Evolutionary conservation across 2,329 filamentous ascomycete species (phyloP).

Genomic region (Alternaria hordeiaustralica): DNA sequence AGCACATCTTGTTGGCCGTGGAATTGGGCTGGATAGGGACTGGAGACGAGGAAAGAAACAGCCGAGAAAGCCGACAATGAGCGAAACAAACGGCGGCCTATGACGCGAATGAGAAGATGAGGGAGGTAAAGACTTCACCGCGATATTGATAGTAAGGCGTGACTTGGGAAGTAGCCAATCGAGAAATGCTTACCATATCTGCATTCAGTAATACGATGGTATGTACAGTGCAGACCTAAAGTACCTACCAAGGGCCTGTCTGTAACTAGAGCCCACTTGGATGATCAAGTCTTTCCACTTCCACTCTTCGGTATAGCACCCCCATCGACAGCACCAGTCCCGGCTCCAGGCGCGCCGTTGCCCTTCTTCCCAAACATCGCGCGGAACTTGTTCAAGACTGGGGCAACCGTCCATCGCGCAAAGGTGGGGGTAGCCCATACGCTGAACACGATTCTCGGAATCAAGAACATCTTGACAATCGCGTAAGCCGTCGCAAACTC

Average conservation of each 20-base stretch:
- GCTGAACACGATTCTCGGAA: conserved; percentile 76
- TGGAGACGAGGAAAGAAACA: neutral
- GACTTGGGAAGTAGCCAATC: neutral
- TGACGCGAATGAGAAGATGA: neutral
- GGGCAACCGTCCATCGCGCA: conserved; percentile 57
- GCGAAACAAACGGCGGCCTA: conserved; percentile 2
- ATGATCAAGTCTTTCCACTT: conserved; percentile 11
- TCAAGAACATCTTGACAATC: conserved; percentile 84
- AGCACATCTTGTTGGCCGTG: conserved; percentile 30
- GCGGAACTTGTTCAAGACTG: conserved; percentile 40
- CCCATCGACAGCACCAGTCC: conserved; percentile 43
- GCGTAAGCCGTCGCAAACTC: conserved; percentile 89
- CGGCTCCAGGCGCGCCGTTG: conserved; percentile 32
- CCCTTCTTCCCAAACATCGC: conserved; percentile 47
- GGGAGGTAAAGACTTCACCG: neutral
- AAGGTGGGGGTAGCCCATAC: conserved; percentile 94
- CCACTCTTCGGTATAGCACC: conserved; percentile 36
- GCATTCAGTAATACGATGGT: neutral
- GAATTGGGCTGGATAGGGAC: neutral
- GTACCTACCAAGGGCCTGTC: neutral
- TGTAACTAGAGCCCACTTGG: neutral
- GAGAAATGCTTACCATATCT: conserved; percentile 1
- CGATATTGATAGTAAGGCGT: neutral
- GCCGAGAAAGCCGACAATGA: neutral
- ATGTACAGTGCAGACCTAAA: neutral